Percentiles rank a stretch among this genome's conserved stretches.
Evolutionary conservation across 345 rosid genomes (phyloP).

Genomic region (Dipteronia dyeriana): DNA sequence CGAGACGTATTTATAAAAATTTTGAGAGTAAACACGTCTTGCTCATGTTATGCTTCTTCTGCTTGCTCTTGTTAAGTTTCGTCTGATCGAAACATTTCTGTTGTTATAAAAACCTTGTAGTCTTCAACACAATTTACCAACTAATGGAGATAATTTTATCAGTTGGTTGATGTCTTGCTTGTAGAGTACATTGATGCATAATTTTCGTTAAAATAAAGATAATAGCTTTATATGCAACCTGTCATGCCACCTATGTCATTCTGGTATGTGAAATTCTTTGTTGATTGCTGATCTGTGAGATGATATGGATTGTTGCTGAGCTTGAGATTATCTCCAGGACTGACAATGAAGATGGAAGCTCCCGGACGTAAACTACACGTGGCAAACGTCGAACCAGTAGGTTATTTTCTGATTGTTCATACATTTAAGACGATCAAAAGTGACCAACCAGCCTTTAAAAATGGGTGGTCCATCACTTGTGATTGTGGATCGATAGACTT

Average conservation of each 20-base stretch:
- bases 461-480: not conserved
- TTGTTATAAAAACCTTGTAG: conserved; percentile 22
- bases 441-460: not conserved
- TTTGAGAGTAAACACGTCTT: conserved; percentile 29
- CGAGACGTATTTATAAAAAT: conserved; percentile 29
- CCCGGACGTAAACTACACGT: not conserved
- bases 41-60: conserved; percentile 22
- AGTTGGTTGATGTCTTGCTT: not conserved
- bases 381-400: not conserved
- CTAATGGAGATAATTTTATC: conserved; percentile 10
- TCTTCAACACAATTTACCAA: conserved; percentile 19
- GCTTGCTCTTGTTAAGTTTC: conserved; percentile 24
- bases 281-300: not conserved
- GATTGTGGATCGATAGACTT: not conserved
- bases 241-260: not conserved
- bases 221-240: no score
- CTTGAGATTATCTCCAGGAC: not conserved
- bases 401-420: not conserved
- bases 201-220: not conserved
- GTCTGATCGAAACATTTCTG: conserved; percentile 9
- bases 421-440: not conserved
- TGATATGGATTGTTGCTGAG: not conserved
- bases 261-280: not conserved
- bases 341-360: not conserved
- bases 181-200: no score